phyloP scores from a whole-genome alignment of 1,139 yeast genomes.

The Yamadazyma diddensiae region DNA sequence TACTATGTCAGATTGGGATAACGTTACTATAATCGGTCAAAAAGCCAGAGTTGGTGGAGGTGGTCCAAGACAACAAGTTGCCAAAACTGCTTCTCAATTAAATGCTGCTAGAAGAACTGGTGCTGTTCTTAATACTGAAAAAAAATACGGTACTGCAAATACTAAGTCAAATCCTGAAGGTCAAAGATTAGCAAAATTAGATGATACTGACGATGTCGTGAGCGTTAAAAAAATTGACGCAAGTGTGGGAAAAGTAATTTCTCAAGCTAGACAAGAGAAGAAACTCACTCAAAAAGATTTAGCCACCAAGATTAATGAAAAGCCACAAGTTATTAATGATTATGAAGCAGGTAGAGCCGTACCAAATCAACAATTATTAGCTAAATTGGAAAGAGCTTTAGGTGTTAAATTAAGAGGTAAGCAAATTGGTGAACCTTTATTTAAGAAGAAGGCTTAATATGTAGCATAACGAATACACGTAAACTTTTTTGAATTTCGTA shows the following conservation, averaged over 20 bases:
- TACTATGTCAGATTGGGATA: conserved; percentile 76
- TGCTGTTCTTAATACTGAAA: conserved; percentile 83
- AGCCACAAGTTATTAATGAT: conserved; percentile 92
- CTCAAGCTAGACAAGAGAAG: conserved; percentile 85
- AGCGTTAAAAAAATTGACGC: conserved; percentile 86
- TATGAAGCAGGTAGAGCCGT: conserved; percentile 96
- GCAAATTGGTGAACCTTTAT: conserved; percentile 89
- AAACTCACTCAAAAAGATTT: conserved; percentile 90
- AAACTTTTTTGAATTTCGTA: not conserved
- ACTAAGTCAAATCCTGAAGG: conserved; percentile 78
- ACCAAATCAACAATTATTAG: conserved; percentile 92
- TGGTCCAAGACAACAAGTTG: conserved; percentile 85
- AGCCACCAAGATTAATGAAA: conserved; percentile 93
- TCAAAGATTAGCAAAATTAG: conserved; percentile 89
- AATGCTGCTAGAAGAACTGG: conserved; percentile 95
- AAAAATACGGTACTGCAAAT: conserved; percentile 79
- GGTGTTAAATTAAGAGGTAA: conserved; percentile 96
- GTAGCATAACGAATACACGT: conserved; percentile 1
- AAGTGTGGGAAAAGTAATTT: conserved; percentile 83
- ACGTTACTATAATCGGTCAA: conserved; percentile 82
- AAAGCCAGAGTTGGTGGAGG: conserved; percentile 86
- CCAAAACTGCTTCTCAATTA: conserved; percentile 71
- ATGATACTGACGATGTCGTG: conserved; percentile 89
- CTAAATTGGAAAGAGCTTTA: conserved; percentile 88
- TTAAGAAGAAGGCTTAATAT: conserved; percentile 52